These are phyloP conservation scores for Teratosphaeriaceae sp. DNA, from an alignment of 2,329 filamentous ascomycete species.

Conservation along the genomic window DNA sequence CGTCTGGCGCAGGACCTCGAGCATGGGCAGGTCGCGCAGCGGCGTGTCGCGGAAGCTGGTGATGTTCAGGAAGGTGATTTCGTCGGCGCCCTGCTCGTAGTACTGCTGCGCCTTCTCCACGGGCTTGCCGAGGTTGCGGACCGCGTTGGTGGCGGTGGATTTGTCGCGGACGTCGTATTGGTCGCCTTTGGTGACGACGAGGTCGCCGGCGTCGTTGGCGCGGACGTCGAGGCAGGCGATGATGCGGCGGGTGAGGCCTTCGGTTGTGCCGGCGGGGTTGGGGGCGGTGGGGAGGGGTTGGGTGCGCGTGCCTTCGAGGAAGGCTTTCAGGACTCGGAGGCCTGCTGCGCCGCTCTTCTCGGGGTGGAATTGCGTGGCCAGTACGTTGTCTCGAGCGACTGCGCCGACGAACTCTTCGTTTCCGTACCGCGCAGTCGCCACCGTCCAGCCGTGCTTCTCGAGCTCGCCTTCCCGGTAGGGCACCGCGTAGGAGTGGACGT, in stretches of 20 bases:
- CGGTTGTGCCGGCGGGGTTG: constrained; percentile 31
- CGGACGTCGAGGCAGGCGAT: constrained; percentile 96
- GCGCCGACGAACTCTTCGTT: constrained; percentile 87
- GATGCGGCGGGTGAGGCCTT: constrained; percentile 83
- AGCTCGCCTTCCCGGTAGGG: constrained; percentile 67
- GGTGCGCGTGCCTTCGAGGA: constrained; percentile 65
- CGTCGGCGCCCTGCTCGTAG: constrained; percentile 94
- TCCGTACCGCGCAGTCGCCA: constrained; percentile 87
- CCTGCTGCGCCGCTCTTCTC: constrained; percentile 94
- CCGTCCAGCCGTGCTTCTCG: constrained; percentile 77
- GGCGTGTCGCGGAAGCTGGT: constrained; percentile 96
- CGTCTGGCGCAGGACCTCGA: constrained; percentile 80
- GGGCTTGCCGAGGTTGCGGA: constrained; percentile 93
- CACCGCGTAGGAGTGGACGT: constrained; percentile 90
- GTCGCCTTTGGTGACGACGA: constrained; percentile 97
- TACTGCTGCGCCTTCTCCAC: constrained; percentile 91
- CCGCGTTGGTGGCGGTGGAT: constrained; percentile 51
- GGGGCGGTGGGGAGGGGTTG: constrained; percentile 43
- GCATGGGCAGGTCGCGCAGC: constrained; percentile 86
- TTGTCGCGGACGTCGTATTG: constrained; percentile 98
- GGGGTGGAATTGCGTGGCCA: constrained; percentile 94
- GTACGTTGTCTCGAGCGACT: constrained; percentile 74
- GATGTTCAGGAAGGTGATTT: constrained; percentile 97
- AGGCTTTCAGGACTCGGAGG: constrained; percentile 74
- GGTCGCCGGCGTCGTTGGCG: constrained; percentile 85